Percentiles rank a stretch among this genome's conserved stretches.
These are phyloP conservation scores for Dioscorea zingiberensis DNA, from an alignment of 106 monocot species.

Conservation along the genomic window DNA sequence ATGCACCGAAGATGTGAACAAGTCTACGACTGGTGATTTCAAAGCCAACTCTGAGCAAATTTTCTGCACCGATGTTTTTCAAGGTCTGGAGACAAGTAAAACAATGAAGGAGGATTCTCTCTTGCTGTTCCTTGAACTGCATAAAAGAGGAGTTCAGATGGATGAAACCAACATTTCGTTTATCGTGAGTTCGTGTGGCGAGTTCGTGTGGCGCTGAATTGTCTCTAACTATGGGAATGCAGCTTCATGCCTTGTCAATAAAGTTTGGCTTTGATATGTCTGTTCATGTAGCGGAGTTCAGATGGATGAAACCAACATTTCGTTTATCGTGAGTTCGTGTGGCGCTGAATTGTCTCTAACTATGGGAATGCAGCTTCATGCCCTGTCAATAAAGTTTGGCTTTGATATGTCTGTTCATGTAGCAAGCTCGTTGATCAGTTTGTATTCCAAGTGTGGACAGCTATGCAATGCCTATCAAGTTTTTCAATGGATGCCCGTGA, in stretches of 20 bases:
- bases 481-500: constrained; percentile 27
- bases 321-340: too few relatives aligned
- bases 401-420: constrained; percentile 7
- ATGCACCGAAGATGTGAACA: background rate
- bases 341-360: too few relatives aligned
- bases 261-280: constrained; percentile 19
- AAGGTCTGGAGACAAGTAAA: background rate
- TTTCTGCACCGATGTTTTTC: background rate
- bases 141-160: too few relatives aligned
- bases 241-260: too few relatives aligned
- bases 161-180: too few relatives aligned
- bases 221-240: too few relatives aligned
- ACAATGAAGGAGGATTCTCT: too few relatives aligned
- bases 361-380: constrained; percentile 35
- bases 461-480: constrained; percentile 22
- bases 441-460: constrained; percentile 15
- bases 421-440: constrained; percentile 38
- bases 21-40: background rate
- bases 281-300: constrained; percentile 18
- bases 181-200: too few relatives aligned
- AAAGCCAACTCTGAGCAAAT: background rate
- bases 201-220: too few relatives aligned
- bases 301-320: too few relatives aligned
- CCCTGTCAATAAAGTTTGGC: constrained; percentile 24
- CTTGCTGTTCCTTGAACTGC: too few relatives aligned